A percentile compares a stretch with the other conserved stretches of the same genome.
These are phyloP conservation scores for Xylaria castorea DNA, from an alignment of 495 filamentous ascomycete genomes.

Conservation along the genomic window DNA sequence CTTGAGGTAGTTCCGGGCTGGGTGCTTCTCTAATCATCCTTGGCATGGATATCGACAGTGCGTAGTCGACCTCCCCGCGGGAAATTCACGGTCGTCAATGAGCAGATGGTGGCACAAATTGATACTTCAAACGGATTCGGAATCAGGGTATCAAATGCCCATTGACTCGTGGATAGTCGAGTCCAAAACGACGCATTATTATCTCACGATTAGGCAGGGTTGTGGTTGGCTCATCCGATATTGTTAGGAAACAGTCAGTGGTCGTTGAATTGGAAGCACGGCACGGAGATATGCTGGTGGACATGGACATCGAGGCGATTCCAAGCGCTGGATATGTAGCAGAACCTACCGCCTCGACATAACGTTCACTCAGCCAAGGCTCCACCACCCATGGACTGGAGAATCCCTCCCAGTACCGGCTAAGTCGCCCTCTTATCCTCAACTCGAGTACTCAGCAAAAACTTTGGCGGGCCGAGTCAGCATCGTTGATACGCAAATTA, in stretches of 20 bases:
- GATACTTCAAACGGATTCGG: background rate
- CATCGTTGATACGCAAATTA: background rate
- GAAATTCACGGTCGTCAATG: background rate
- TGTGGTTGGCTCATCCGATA: background rate
- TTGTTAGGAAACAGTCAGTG: background rate
- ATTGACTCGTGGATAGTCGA: background rate
- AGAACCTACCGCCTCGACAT: background rate
- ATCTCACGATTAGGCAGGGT: background rate
- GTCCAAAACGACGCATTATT: background rate
- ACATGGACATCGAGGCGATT: background rate
- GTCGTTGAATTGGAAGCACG: background rate
- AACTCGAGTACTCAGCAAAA: background rate
- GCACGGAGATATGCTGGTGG: background rate
- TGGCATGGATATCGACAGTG: background rate
- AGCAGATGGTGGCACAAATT: no score
- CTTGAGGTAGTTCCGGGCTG: background rate
- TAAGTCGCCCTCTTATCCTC: background rate
- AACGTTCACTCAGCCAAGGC: background rate
- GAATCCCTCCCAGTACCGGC: background rate
- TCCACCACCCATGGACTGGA: constrained; percentile 2
- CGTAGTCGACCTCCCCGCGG: background rate
- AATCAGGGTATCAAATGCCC: no score
- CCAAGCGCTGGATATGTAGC: background rate
- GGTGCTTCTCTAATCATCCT: background rate
- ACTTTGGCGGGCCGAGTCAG: background rate